Evolutionary conservation across 257 asterid species (phyloP).

Genomic region (Asclepias syriaca): DNA sequence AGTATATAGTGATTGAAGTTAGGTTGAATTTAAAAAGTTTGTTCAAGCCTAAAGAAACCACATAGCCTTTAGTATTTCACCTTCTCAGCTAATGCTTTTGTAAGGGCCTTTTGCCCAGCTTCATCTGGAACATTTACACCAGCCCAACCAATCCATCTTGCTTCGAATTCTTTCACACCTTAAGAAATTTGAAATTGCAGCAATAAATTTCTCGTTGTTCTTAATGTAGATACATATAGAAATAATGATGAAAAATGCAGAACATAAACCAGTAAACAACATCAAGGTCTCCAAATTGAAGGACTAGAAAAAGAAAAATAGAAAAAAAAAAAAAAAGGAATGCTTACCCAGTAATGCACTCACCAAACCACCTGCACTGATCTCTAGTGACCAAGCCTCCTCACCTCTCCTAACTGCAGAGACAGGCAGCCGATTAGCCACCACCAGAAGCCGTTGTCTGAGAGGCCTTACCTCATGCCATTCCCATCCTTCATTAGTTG

Average conservation of each 20-base stretch:
- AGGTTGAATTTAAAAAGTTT: not conserved
- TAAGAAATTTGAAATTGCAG: conserved; percentile 15
- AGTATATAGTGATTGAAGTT: not conserved
- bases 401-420: conserved; percentile 88
- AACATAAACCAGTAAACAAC: not conserved
- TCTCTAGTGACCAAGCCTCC: conserved; percentile 91
- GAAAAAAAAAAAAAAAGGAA: conserved; percentile 1
- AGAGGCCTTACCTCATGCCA: conserved; percentile 49
- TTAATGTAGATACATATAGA: not conserved
- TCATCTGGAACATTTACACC: conserved; percentile 94
- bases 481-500: conserved; percentile 53
- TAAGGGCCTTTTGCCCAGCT: conserved; percentile 75
- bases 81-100: conserved; percentile 84
- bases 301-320: not conserved
- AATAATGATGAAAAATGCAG: not conserved
- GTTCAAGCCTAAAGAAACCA: not conserved
- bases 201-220: conserved; percentile 9
- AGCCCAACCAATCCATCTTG: conserved; percentile 98
- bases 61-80: conserved; percentile 25
- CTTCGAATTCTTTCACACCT: conserved; percentile 92
- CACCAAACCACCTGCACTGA: conserved; percentile 99
- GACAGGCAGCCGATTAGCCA: conserved; percentile 96
- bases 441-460: conserved; percentile 81
- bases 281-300: not conserved
- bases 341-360: conserved; percentile 91